These are phyloP conservation scores for Allantophomopsis cytisporea DNA, from an alignment of 2,329 filamentous ascomycete genomes.

Conservation along the genomic window DNA sequence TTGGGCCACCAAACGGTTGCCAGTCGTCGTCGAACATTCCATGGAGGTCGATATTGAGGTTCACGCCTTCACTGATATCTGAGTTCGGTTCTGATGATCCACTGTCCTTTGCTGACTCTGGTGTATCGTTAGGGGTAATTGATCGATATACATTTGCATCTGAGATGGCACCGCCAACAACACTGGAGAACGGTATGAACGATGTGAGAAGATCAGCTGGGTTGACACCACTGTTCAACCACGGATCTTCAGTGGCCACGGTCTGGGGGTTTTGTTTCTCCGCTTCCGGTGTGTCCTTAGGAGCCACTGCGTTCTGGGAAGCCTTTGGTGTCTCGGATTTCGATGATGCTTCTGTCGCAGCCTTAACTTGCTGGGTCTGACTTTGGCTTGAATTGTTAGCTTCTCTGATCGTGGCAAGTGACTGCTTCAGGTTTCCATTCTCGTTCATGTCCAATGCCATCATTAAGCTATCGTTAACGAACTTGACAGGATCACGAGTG, in stretches of 20 bases:
- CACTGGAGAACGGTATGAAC: slow-evolving; percentile 25
- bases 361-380: slow-evolving; percentile 28
- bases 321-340: slow-evolving; percentile 6
- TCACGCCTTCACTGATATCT: slow-evolving; percentile 41
- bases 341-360: slow-evolving; percentile 24
- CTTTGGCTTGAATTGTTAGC: slow-evolving; percentile 16
- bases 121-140: slow-evolving; percentile 48
- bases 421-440: slow-evolving; percentile 24
- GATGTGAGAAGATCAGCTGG: slow-evolving; percentile 32
- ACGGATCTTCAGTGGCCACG: slow-evolving; percentile 10
- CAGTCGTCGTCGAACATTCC: slow-evolving; percentile 22
- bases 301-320: slow-evolving; percentile 18
- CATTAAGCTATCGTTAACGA: slow-evolving; percentile 33
- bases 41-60: slow-evolving; percentile 36
- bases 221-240: slow-evolving; percentile 36
- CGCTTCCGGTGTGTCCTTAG: slow-evolving; percentile 5
- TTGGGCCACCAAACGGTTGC: slow-evolving; percentile 23
- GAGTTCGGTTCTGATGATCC: slow-evolving; percentile 46
- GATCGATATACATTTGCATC: slow-evolving; percentile 40
- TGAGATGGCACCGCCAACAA: slow-evolving; percentile 32
- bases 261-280: too few relatives aligned
- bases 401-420: slow-evolving; percentile 17
- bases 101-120: slow-evolving; percentile 43
- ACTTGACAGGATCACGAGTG: slow-evolving; percentile 38
- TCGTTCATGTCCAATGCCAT: slow-evolving; percentile 34